Evolutionary conservation across 345 rosid species (phyloP), one percentile per base, ranked within the genome.

Genomic region (Dovyalis caffra): DNA sequence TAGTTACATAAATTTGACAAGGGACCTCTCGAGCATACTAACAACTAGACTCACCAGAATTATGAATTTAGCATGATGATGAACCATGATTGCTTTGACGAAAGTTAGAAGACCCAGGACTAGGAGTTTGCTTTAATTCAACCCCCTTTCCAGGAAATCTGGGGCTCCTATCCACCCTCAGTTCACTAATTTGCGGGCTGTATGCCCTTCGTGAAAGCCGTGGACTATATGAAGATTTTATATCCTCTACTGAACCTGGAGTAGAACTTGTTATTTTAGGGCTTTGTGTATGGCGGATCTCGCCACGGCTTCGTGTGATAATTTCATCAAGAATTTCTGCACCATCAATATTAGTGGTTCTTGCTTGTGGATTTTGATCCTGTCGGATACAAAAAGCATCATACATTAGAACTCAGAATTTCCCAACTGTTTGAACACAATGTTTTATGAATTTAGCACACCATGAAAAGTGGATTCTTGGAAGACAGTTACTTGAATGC

Each of bases 301-400:
- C 97, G 45, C 97, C 97, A 58, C 97, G 82, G 86, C 97, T 88
- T 82, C 98, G 84, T 0, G 94, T 94, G 29, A 94, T 85, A 84
- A 90, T 87, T 29, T 89, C 88, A 56, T 92, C 98, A 69, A 94
- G 83, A 76, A 92, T 77, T 82, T 94, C 97, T 77, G 90, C 90
- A 9, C 78, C 61, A 35, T 87, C 89, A 25, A 85, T 69, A 25
- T 63, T 64, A 20, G 78, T 51, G 40, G 79, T 43, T 66, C 88
- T 88, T 71, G 81, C 71, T 37, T 69, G 86, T 12, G 58, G 32
- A 74, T 78, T 80, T 72, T 81, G 89, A 62, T 83, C 90, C 94
- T 87, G 83, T 61, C 60, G 47, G 32, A 64, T 63, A 34, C 58
- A 74, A 23, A 82, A 57, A 77, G 33, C 66, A 58, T 65, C 34